A percentile compares a stretch with the other conserved stretches of the same genome.
These are phyloP conservation scores for Amanita molliuscula DNA, from an alignment of 768 basidiomycete species.

Conservation along the genomic window DNA sequence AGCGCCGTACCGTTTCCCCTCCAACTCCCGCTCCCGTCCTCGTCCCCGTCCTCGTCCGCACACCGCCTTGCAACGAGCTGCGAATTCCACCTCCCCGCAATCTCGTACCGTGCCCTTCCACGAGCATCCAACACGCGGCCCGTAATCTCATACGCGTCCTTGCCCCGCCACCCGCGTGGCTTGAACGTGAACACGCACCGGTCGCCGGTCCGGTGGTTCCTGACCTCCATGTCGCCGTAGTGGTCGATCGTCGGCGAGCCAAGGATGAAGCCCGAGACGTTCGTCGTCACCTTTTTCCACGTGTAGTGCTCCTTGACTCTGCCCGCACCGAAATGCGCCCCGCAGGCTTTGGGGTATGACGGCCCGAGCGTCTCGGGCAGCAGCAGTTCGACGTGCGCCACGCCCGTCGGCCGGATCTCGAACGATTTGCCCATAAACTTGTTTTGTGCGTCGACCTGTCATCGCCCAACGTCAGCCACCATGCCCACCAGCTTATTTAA, in stretches of 20 bases:
- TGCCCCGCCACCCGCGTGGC: slow-evolving; percentile 89
- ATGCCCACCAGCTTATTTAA: background rate
- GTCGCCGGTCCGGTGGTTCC: slow-evolving; percentile 87
- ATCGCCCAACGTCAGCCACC: background rate
- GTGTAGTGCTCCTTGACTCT: slow-evolving; percentile 84
- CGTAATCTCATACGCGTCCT: slow-evolving; percentile 86
- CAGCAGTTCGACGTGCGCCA: slow-evolving; percentile 79
- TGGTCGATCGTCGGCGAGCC: slow-evolving; percentile 85
- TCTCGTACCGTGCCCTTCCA: slow-evolving; percentile 70
- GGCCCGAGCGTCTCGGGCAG: slow-evolving; percentile 59
- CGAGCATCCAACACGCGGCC: slow-evolving; percentile 64
- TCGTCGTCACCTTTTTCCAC: slow-evolving; percentile 93
- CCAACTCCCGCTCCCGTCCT: slow-evolving; percentile 18
- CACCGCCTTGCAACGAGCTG: slow-evolving; percentile 81
- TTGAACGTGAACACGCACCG: slow-evolving; percentile 89
- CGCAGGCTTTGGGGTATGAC: slow-evolving; percentile 45
- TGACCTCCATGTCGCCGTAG: slow-evolving; percentile 91
- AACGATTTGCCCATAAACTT: slow-evolving; percentile 96
- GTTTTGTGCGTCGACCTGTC: slow-evolving; percentile 89
- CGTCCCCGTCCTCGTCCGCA: slow-evolving; percentile 34
- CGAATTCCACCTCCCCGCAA: slow-evolving; percentile 92
- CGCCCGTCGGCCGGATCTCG: slow-evolving; percentile 92
- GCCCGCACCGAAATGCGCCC: slow-evolving; percentile 25
- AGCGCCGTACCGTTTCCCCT: slow-evolving; percentile 22
- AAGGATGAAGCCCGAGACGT: slow-evolving; percentile 86